Percentiles rank a stretch among this genome's conserved stretches.
Conservation (phyloP, 352 stramenopile genomes). For the Phytophthora vignae region DNA sequence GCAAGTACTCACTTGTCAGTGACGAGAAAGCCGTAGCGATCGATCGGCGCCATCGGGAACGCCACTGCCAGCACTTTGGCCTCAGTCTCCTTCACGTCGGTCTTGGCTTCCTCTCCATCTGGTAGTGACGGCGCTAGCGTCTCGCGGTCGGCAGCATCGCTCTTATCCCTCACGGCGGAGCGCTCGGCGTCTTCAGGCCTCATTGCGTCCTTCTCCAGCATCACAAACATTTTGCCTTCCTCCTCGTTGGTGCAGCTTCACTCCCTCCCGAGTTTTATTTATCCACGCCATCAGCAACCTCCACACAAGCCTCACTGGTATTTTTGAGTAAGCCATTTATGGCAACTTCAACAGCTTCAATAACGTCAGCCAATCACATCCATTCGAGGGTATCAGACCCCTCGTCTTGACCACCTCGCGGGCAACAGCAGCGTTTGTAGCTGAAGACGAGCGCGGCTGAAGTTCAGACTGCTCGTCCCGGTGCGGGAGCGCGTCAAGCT, state of each 20-base stretch:
- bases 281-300: neutral
- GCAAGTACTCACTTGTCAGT: constrained; percentile 65
- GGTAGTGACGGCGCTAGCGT: constrained; percentile 14
- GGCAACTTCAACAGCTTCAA: too few relatives aligned
- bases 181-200: constrained; percentile 24
- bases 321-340: neutral
- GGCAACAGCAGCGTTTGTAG: neutral
- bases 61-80: constrained; percentile 16
- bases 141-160: constrained; percentile 19
- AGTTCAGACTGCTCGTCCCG: neutral
- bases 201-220: constrained; percentile 31
- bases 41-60: constrained; percentile 64
- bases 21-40: constrained; percentile 81
- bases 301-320: neutral
- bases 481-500: constrained; percentile 3
- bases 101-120: constrained; percentile 20
- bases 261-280: constrained; percentile 6
- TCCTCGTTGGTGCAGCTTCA: too few relatives aligned
- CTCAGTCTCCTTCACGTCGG: constrained; percentile 20
- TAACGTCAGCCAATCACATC: too few relatives aligned
- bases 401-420: constrained; percentile 23
- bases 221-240: neutral
- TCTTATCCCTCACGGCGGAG: constrained; percentile 25
- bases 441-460: neutral
- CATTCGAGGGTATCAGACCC: constrained; percentile 29